These are phyloP conservation scores for Zasmidium angulare DNA, from an alignment of 2,329 filamentous ascomycete species.

Conservation along the genomic window DNA sequence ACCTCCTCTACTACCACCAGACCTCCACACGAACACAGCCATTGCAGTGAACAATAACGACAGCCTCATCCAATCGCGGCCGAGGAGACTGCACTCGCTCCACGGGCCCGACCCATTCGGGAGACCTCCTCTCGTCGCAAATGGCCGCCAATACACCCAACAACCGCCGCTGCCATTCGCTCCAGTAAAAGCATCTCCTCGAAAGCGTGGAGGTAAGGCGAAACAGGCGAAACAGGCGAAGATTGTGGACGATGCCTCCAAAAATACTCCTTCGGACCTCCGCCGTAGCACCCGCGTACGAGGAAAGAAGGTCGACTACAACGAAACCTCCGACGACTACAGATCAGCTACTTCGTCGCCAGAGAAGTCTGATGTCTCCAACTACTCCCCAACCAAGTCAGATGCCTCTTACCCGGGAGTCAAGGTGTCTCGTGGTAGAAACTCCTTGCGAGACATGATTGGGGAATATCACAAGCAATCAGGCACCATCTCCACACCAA, in stretches of 20 bases:
- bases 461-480: neutral
- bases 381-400: conserved; percentile 15
- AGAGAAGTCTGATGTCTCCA: conserved; percentile 16
- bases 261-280: neutral
- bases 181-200: neutral
- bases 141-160: neutral
- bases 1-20: too few relatives aligned
- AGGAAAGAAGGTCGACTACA: conserved; percentile 21
- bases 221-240: neutral
- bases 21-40: too few relatives aligned
- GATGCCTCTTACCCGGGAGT: conserved; percentile 6
- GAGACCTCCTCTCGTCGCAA: neutral
- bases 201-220: neutral
- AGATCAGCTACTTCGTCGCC: conserved; percentile 12
- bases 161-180: neutral
- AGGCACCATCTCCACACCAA: neutral
- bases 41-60: too few relatives aligned
- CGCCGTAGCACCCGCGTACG: conserved; percentile 16
- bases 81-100: too few relatives aligned
- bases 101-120: neutral
- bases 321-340: conserved; percentile 12
- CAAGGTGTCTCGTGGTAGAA: neutral
- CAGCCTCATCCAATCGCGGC: too few relatives aligned
- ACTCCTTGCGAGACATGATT: neutral
- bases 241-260: neutral